A percentile compares a stretch with the other conserved stretches of the same genome.
Evolutionary conservation across 108 stramenopile genomes (phyloP).

Genomic region (Cyclotella sp.): DNA sequence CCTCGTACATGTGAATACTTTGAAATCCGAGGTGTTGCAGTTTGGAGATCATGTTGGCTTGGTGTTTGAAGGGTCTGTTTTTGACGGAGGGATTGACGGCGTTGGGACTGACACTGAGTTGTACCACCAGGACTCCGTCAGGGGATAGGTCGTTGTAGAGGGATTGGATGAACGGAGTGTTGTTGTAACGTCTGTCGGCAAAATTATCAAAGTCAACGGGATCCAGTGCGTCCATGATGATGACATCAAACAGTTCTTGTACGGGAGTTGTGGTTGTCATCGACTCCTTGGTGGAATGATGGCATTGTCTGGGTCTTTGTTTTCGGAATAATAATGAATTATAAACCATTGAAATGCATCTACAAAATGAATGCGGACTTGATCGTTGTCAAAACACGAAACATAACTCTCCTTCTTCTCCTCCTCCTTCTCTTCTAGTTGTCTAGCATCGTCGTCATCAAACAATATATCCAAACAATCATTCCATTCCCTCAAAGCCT

Average conservation of each 20-base stretch:
- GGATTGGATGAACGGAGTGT: conserved; percentile 46
- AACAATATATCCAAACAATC: conserved; percentile 67
- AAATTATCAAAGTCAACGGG: conserved; percentile 59
- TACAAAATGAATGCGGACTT: conserved; percentile 56
- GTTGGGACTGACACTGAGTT: conserved; percentile 31
- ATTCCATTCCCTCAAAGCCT: conserved; percentile 70
- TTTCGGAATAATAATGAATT: conserved; percentile 2
- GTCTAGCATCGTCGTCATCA: conserved; percentile 44
- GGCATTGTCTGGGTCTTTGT: neutral
- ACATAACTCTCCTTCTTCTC: neutral
- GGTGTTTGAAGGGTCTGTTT: conserved; percentile 11
- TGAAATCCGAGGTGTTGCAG: conserved; percentile 62
- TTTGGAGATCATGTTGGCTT: conserved; percentile 25
- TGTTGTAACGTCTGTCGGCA: conserved; percentile 58
- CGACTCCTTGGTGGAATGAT: neutral
- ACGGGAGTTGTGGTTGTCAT: neutral
- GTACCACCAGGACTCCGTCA: conserved; percentile 60
- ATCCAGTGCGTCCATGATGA: conserved; percentile 83
- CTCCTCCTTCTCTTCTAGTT: conserved; percentile 1
- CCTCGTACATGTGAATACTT: conserved; percentile 60
- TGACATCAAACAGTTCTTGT: conserved; percentile 61
- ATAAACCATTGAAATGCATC: conserved; percentile 82
- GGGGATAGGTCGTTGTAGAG: conserved; percentile 50
- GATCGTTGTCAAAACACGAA: conserved; percentile 71
- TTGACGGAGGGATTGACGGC: neutral